phyloP scores from a whole-genome alignment of 2,329 filamentous ascomycete genomes.

The Aspergillus sclerotialis region DNA sequence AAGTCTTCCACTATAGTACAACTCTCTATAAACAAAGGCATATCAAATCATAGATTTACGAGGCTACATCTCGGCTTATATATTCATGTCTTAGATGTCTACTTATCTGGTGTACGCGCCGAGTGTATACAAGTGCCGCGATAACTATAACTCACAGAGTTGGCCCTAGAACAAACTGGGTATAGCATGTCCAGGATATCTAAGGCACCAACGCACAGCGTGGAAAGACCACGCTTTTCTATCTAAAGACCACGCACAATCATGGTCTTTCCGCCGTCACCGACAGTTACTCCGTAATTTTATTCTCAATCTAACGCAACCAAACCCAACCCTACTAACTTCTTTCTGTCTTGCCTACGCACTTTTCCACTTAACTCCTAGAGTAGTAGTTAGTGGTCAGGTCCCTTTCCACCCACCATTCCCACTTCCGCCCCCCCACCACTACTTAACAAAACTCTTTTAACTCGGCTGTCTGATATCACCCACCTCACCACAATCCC shows the following conservation, averaged over 20 bases:
- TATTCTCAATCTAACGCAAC: too few relatives aligned
- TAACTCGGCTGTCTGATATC: too few relatives aligned
- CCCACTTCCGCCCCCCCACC: too few relatives aligned
- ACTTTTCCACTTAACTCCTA: too few relatives aligned
- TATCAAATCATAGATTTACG: neutral
- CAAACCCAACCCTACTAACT: too few relatives aligned
- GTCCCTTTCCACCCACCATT: too few relatives aligned
- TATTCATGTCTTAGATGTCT: neutral
- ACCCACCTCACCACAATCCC: too few relatives aligned
- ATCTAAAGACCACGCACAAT: constrained; percentile 1
- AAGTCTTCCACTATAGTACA: neutral
- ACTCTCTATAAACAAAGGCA: neutral
- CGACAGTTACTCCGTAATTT: neutral
- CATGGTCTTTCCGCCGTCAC: neutral
- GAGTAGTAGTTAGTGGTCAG: too few relatives aligned
- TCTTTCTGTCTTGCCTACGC: too few relatives aligned
- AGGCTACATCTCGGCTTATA: neutral
- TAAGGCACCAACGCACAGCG: constrained; percentile 1
- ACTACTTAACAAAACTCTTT: too few relatives aligned
- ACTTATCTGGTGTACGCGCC: neutral
- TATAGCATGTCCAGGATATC: neutral
- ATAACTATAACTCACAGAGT: neutral
- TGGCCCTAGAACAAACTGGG: constrained; percentile 1
- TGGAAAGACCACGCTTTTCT: neutral
- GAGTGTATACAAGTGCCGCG: neutral